Percentiles rank a stretch among this genome's conserved stretches.
phyloP scores from a whole-genome alignment of 139 green algal genomes.

The Chlorella vulgaris region DNA sequence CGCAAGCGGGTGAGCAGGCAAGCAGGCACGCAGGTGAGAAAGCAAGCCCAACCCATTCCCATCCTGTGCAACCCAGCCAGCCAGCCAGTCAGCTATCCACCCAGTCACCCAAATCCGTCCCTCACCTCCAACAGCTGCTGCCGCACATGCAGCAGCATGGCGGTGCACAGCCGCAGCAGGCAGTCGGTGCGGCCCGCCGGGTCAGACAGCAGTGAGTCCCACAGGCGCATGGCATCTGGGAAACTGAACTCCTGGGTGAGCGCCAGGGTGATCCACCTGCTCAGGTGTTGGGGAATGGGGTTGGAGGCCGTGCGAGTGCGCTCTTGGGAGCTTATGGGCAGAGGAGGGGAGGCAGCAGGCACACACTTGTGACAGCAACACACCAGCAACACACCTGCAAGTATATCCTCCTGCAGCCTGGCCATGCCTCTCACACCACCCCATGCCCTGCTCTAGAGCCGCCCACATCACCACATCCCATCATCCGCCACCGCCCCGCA shows the following conservation, averaged over 20 bases:
- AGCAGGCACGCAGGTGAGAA: too few species aligned
- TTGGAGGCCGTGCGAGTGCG: background rate
- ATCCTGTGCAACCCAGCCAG: too few species aligned
- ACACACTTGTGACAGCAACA: too few species aligned
- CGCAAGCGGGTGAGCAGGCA: too few species aligned
- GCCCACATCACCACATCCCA: background rate
- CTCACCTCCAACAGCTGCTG: constrained; percentile 66
- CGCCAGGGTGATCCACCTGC: constrained; percentile 20
- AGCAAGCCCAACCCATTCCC: too few species aligned
- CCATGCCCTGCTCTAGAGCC: too few species aligned
- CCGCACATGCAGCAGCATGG: constrained; percentile 84
- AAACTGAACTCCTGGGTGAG: constrained; percentile 89
- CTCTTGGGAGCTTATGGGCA: too few species aligned
- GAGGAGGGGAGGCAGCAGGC: background rate
- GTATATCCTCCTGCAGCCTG: too few species aligned
- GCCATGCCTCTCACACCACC: too few species aligned
- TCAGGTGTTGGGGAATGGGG: constrained; percentile 2
- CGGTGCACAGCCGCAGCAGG: constrained; percentile 83
- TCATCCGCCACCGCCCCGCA: background rate
- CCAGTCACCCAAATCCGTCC: background rate
- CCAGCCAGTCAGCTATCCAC: background rate
- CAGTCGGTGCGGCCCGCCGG: constrained; percentile 61
- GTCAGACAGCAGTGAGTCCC: constrained; percentile 85
- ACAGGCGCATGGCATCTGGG: constrained; percentile 83
- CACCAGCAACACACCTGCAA: too few species aligned